Conservation (phyloP, 2,329 filamentous ascomycete genomes). For the Didymellaceae sp. region DNA sequence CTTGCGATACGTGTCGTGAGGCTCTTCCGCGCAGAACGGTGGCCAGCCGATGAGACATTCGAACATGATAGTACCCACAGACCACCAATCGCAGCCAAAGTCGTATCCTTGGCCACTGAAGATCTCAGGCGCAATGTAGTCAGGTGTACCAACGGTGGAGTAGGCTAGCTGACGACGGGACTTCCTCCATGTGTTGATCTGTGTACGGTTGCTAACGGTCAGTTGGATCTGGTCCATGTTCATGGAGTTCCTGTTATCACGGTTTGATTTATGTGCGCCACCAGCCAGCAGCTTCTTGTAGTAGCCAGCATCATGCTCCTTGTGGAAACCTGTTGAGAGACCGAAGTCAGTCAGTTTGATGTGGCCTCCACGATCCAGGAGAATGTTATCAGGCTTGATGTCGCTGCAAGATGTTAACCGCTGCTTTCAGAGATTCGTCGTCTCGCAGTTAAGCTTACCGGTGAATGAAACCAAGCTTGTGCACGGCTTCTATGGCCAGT, state of each 20-base stretch:
- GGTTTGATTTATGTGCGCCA: slow-evolving; percentile 52
- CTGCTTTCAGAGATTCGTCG: neutral
- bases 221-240: slow-evolving; percentile 98
- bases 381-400: slow-evolving; percentile 98
- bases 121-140: slow-evolving; percentile 98
- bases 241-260: slow-evolving; percentile 83
- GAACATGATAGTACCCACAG: slow-evolving; percentile 98
- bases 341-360: slow-evolving; percentile 99
- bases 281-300: slow-evolving; percentile 95
- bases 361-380: slow-evolving; percentile 92
- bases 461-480: slow-evolving; percentile 97
- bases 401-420: slow-evolving; percentile 66
- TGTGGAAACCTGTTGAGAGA: slow-evolving; percentile 96
- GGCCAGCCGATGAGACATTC: slow-evolving; percentile 99
- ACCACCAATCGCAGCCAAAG: slow-evolving; percentile 99
- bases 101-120: slow-evolving; percentile 96
- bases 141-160: slow-evolving; percentile 95
- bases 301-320: slow-evolving; percentile 96
- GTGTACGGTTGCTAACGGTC: slow-evolving; percentile 94
- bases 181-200: slow-evolving; percentile 99
- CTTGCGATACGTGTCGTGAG: slow-evolving; percentile 97
- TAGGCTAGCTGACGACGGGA: slow-evolving; percentile 96
- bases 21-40: slow-evolving; percentile 97
- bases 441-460: slow-evolving; percentile 65
- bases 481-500: slow-evolving; percentile 96